Conservation (phyloP, 805 yeast species). For the Candida ficus region DNA sequence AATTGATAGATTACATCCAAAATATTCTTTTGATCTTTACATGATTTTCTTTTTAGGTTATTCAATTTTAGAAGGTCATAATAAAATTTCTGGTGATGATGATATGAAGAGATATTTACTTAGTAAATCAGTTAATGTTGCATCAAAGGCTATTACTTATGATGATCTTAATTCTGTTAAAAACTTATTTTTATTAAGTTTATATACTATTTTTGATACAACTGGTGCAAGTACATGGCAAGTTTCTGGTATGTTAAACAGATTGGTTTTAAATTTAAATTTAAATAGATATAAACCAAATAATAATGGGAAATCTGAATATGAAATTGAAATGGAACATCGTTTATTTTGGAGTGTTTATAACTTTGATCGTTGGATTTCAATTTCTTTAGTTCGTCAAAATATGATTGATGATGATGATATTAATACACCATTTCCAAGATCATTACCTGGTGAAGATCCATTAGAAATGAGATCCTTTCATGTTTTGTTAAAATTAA, state of each 20-base stretch:
- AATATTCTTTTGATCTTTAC: slow-evolving; percentile 39
- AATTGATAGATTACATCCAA: slow-evolving; percentile 23
- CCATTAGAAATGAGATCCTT: slow-evolving; percentile 35
- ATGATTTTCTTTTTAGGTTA: slow-evolving; percentile 54
- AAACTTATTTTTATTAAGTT: slow-evolving; percentile 39
- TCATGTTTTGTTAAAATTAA: slow-evolving; percentile 36
- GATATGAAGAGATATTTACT: slow-evolving; percentile 37
- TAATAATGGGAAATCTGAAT: slow-evolving; percentile 17
- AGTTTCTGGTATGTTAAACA: slow-evolving; percentile 41
- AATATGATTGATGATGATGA: slow-evolving; percentile 45
- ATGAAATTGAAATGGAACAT: slow-evolving; percentile 24
- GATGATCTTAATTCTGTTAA: slow-evolving; percentile 38
- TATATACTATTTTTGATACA: slow-evolving; percentile 47
- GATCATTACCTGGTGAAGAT: slow-evolving; percentile 35
- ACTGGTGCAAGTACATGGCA: slow-evolving; percentile 48
- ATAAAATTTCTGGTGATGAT: slow-evolving; percentile 30
- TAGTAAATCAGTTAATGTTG: slow-evolving; percentile 35
- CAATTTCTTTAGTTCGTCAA: slow-evolving; percentile 45
- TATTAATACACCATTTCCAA: slow-evolving; percentile 40
- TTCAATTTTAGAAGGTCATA: slow-evolving; percentile 40
- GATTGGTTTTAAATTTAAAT: slow-evolving; percentile 42
- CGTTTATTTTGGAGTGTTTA: slow-evolving; percentile 45
- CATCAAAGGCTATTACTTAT: slow-evolving; percentile 32
- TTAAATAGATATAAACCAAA: slow-evolving; percentile 33
- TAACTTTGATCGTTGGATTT: slow-evolving; percentile 36